Conservation (phyloP, 768 basidiomycete species). For the Cystofilobasidium capitatum region DNA sequence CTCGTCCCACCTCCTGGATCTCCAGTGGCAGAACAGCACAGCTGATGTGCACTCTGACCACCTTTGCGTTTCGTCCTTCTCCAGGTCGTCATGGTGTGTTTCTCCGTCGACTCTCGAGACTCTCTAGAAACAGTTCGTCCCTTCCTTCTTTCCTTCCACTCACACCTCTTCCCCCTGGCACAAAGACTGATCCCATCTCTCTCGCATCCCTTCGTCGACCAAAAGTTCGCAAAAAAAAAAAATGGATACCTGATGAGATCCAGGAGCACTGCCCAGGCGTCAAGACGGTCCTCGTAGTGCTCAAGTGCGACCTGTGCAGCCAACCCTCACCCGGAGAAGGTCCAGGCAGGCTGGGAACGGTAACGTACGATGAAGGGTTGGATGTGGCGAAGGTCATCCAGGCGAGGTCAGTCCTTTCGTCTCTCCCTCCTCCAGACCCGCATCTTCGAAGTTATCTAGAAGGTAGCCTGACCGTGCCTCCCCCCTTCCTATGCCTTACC, state of each 20-base stretch:
- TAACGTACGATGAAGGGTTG: slow-evolving; percentile 7
- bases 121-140: background rate
- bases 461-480: background rate
- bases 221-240: slow-evolving; percentile 1
- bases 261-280: background rate
- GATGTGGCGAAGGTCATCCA: slow-evolving; percentile 8
- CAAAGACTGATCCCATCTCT: background rate
- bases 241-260: slow-evolving; percentile 3
- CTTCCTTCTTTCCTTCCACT: background rate
- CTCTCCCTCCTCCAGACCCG: background rate
- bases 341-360: background rate
- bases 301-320: slow-evolving; percentile 11
- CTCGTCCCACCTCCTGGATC: no score
- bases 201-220: background rate
- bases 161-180: background rate
- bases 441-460: background rate
- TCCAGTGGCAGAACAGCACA: no score
- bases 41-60: no score
- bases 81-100: slow-evolving; percentile 16
- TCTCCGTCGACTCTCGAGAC: slow-evolving; percentile 7
- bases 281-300: background rate
- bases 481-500: no score
- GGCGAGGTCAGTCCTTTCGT: background rate
- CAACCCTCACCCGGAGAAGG: background rate
- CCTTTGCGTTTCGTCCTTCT: no score